Conservation (phyloP, 352 stramenopile species). For the Pythium phragmitis region DNA sequence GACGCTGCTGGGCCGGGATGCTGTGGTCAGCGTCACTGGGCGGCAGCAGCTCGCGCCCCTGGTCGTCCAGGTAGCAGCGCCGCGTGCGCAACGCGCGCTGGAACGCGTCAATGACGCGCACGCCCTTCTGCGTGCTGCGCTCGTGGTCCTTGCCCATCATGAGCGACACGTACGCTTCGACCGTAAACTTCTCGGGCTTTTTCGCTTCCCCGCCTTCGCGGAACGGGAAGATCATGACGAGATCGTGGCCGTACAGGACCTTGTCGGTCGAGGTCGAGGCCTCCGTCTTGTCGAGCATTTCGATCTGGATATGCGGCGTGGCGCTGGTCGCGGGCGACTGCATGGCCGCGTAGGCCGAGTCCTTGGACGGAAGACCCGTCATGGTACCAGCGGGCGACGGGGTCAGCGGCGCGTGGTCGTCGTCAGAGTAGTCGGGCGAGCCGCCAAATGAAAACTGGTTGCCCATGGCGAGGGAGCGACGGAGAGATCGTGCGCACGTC, state of each 20-base stretch:
- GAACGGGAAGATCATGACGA: conserved; percentile 80
- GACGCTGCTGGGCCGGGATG: conserved; percentile 40
- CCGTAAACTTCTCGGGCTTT: conserved; percentile 61
- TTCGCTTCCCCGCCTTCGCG: conserved; percentile 65
- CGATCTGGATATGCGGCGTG: conserved; percentile 23
- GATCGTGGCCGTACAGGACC: conserved; percentile 69
- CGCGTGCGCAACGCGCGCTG: conserved; percentile 61
- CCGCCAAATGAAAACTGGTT: conserved; percentile 24
- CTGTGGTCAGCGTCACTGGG: conserved; percentile 53
- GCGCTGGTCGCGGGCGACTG: conserved; percentile 17
- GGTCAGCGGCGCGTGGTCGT: conserved; percentile 10
- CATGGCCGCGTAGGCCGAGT: conserved; percentile 22
- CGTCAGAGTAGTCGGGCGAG: conserved; percentile 26
- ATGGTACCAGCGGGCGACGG: not conserved
- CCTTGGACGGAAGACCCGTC: conserved; percentile 4
- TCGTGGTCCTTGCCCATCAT: conserved; percentile 68
- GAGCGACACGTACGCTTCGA: conserved; percentile 61
- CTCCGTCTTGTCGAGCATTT: conserved; percentile 18
- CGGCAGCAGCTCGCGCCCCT: conserved; percentile 42
- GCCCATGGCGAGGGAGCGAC: conserved; percentile 5
- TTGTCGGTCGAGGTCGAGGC: conserved; percentile 33
- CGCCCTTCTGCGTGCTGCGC: conserved; percentile 28
- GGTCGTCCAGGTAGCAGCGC: conserved; percentile 73
- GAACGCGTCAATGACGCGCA: conserved; percentile 72
- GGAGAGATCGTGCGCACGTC: not conserved